Evolutionary conservation across 257 asterid genomes (phyloP), one percentile per base, ranked within the genome.

Genomic region (Nyctanthes arbortristis): DNA sequence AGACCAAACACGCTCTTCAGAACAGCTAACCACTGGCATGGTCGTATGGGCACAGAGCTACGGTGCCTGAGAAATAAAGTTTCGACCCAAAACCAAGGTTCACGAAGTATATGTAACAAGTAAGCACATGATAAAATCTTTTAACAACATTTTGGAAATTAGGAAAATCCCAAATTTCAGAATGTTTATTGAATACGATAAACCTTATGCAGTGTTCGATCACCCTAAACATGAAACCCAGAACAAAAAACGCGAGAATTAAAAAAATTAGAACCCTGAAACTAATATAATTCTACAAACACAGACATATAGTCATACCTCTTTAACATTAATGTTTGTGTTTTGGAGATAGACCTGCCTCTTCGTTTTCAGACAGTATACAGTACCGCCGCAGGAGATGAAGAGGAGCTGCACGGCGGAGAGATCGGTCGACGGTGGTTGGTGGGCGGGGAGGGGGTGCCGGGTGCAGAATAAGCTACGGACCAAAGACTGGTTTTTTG

Each of bases 401-500:
- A 69, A 65, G 75, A 3, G 35, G 35, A 32, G 35, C 35, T 32
- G 55, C n/a, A 45, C 25, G 80, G n/a, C 27, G 22, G 33, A 63
- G 69, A 32, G 83, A 72, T 78, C 77, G 80, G 82, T 35, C 77
- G 81, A 58, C 55, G 55, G 24, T n/a, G 7, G 55, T 5, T 45
- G 55, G 25, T 45, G 55, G 25, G 25, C 1, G 54, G 74, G n/a
- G 84, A 79, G 67, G 68, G 72, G n/a, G n/a, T n/a, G n/a, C n/a
- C n/a, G 70, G 63, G 67, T 40, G 68, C 32, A 57, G 75, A 61
- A 63, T 25, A 69, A 74, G 81, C 72, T 33, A 75, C 59, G 29
- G 60, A 72, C 67, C 63, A 27, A 52, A 32, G 71, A 60, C 73
- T 76, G 73, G 72, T 60, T 57, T 60, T 49, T 62, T 61, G 34